Percentiles rank a stretch among this genome's conserved stretches.
Conservation (phyloP, 352 stramenopile species). For the Phytophthora lateralis region DNA sequence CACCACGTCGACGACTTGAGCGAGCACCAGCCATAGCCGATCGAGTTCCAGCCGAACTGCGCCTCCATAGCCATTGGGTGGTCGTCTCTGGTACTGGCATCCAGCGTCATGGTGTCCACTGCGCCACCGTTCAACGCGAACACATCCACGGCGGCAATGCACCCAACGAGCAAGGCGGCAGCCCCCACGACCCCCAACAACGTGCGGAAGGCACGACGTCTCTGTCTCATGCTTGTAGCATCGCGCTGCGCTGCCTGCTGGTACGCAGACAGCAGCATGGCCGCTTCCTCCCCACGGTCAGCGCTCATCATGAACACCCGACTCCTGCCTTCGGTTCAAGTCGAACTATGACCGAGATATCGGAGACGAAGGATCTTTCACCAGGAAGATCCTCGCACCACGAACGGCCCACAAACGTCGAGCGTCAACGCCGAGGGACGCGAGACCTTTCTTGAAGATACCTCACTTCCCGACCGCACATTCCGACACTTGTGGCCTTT, state of each 20-base stretch:
- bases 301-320: conserved; percentile 8
- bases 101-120: conserved; percentile 16
- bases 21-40: conserved; percentile 32
- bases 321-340: conserved; percentile 4
- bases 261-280: conserved; percentile 27
- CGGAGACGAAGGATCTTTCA: conserved; percentile 11
- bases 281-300: conserved; percentile 22
- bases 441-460: conserved; percentile 14
- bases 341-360: conserved; percentile 12
- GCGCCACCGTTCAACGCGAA: conserved; percentile 14
- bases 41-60: conserved; percentile 32
- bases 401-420: conserved; percentile 15
- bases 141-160: conserved; percentile 23
- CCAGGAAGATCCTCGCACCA: conserved; percentile 9
- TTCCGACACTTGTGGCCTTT: conserved; percentile 14
- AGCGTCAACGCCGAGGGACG: conserved; percentile 14
- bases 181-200: conserved; percentile 13
- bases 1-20: conserved; percentile 28
- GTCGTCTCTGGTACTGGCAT: conserved; percentile 7
- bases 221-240: conserved; percentile 5
- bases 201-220: conserved; percentile 21
- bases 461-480: conserved; percentile 8
- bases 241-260: conserved; percentile 27
- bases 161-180: conserved; percentile 22
- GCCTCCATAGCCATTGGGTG: conserved; percentile 19